These are phyloP conservation scores for Podila minutissima DNA, from an alignment of 192 early-diverging fungal genomes.

Conservation along the genomic window DNA sequence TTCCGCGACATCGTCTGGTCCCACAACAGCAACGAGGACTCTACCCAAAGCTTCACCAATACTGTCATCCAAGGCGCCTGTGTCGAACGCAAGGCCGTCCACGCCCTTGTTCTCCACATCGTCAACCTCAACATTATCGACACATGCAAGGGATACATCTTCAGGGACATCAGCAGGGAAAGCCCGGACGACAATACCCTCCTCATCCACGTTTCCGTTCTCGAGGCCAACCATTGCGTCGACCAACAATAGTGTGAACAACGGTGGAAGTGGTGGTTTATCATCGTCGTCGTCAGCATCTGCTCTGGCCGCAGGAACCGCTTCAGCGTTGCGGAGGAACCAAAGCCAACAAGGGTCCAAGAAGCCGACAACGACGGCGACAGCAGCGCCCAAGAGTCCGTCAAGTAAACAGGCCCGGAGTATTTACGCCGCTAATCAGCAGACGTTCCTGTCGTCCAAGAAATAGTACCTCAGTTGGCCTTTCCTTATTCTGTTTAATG, in stretches of 20 bases:
- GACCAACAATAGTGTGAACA: neutral
- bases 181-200: neutral
- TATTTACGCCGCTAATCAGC: conserved; percentile 1
- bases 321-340: neutral
- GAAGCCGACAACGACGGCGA: neutral
- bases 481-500: neutral
- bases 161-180: neutral
- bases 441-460: neutral
- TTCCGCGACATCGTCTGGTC: neutral
- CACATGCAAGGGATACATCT: neutral
- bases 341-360: neutral
- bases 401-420: neutral
- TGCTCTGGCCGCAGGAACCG: neutral
- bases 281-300: neutral
- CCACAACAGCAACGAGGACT: conserved; percentile 4
- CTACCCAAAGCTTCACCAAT: neutral
- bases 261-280: neutral
- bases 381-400: neutral
- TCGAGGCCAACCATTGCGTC: neutral
- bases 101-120: neutral
- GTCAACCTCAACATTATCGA: neutral
- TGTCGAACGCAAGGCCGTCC: neutral
- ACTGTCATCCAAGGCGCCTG: neutral
- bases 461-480: neutral
- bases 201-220: neutral